phyloP scores from a whole-genome alignment of 441 rosid species.

The Geranium incanum region DNA sequence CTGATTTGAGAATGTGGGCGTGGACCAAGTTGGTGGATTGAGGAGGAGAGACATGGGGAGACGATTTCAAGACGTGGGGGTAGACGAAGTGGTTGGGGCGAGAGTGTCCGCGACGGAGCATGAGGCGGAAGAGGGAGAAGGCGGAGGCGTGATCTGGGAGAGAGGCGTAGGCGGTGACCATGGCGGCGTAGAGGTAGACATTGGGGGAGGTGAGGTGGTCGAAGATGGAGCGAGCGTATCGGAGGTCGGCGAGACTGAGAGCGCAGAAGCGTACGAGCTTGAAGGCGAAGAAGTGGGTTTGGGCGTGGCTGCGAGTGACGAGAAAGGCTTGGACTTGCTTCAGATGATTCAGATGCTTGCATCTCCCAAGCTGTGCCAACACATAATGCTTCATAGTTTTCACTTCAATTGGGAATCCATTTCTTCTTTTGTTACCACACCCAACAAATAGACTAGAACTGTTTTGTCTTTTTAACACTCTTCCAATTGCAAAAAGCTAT shows the following conservation, averaged over 20 bases:
- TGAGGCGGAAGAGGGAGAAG: slow-evolving; percentile 45
- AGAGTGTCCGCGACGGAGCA: slow-evolving; percentile 47
- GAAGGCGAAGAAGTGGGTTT: slow-evolving; percentile 52
- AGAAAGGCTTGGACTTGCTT: slow-evolving; percentile 67
- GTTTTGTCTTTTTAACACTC: no score
- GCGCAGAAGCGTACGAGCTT: slow-evolving; percentile 71
- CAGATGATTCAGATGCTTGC: slow-evolving; percentile 48
- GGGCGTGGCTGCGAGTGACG: slow-evolving; percentile 44
- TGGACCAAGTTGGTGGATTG: slow-evolving; percentile 43
- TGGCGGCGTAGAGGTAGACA: slow-evolving; percentile 56
- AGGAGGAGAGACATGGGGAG: slow-evolving; percentile 14
- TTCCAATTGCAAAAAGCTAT: no score
- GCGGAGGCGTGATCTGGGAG: slow-evolving; percentile 34
- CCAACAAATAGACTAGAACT: no score
- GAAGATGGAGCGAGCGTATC: slow-evolving; percentile 58
- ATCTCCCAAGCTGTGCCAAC: slow-evolving; percentile 33
- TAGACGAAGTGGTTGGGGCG: slow-evolving; percentile 63
- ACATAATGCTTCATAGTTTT: slow-evolving; percentile 29
- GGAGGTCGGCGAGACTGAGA: slow-evolving; percentile 41
- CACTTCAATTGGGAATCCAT: no score
- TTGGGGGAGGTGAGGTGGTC: slow-evolving; percentile 47
- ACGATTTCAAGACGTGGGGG: slow-evolving; percentile 59
- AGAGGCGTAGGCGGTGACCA: slow-evolving; percentile 64
- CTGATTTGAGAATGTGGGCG: slow-evolving; percentile 45
- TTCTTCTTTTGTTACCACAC: no score